phyloP scores from a whole-genome alignment of 164 flowering plant genomes.

The Santalum album region DNA sequence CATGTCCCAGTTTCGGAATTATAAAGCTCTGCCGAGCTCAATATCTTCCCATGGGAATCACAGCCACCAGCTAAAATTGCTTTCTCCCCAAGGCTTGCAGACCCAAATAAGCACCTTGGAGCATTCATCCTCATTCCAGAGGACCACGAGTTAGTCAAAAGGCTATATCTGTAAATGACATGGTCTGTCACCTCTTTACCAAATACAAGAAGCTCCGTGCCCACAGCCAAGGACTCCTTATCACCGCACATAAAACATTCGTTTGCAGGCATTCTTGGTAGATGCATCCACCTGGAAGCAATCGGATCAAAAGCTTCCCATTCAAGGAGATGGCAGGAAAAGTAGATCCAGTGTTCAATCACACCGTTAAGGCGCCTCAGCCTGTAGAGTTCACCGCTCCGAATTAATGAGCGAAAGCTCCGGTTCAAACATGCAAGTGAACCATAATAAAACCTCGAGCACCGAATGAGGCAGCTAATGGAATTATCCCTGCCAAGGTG shows the following conservation, averaged over 20 bases:
- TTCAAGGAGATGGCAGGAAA: background rate
- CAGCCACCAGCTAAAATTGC: conserved; percentile 36
- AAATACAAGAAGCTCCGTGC: conserved; percentile 20
- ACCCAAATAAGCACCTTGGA: conserved; percentile 17
- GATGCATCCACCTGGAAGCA: conserved; percentile 12
- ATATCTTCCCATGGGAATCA: conserved; percentile 19
- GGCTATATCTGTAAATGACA: conserved; percentile 10
- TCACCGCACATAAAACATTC: conserved; percentile 11
- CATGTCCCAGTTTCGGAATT: conserved; percentile 27
- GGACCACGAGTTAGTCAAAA: conserved; percentile 6
- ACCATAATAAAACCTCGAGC: conserved; percentile 13
- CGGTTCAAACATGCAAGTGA: conserved; percentile 15
- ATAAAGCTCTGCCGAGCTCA: conserved; percentile 35
- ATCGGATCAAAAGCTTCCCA: conserved; percentile 9
- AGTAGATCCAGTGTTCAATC: conserved; percentile 19
- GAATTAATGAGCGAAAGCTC: conserved; percentile 11
- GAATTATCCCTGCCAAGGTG: too few relatives aligned
- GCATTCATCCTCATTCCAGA: conserved; percentile 7
- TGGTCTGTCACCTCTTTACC: conserved; percentile 6
- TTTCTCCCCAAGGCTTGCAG: conserved; percentile 28
- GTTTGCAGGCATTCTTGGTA: conserved; percentile 14
- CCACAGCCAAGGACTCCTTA: conserved; percentile 14
- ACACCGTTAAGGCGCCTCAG: conserved; percentile 11
- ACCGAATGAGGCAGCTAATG: too few relatives aligned
- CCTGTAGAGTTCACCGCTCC: conserved; percentile 16